A percentile compares a stretch with the other conserved stretches of the same genome.
phyloP scores from a whole-genome alignment of 1,139 yeast genomes.

The Yamadazyma taylorii region DNA sequence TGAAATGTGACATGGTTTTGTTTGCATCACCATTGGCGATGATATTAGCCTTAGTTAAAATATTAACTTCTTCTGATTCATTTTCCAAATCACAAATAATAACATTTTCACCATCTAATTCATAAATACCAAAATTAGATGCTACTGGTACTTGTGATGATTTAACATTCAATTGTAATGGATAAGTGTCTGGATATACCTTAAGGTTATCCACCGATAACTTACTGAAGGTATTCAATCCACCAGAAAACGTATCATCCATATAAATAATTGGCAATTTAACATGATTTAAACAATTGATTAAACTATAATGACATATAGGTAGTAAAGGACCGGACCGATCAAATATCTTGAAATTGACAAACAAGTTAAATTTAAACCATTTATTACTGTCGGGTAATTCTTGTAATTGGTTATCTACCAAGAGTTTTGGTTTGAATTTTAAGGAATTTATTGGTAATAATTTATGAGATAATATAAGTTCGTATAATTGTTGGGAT shows the following conservation, averaged over 20 bases:
- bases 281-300: constrained; percentile 61
- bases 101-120: constrained; percentile 12
- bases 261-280: constrained; percentile 66
- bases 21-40: constrained; percentile 12
- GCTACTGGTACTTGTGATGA: constrained; percentile 41
- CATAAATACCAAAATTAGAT: constrained; percentile 62
- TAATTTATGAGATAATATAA: constrained; percentile 53
- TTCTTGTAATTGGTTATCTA: constrained; percentile 22
- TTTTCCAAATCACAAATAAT: constrained; percentile 18
- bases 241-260: constrained; percentile 20
- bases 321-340: constrained; percentile 83
- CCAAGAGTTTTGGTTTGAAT: constrained; percentile 48
- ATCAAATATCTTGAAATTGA: constrained; percentile 75
- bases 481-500: constrained; percentile 67
- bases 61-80: constrained; percentile 18
- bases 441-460: constrained; percentile 35
- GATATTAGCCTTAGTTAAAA: constrained; percentile 14
- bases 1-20: constrained; percentile 17
- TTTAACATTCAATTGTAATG: constrained; percentile 34
- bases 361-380: constrained; percentile 59
- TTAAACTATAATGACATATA: constrained; percentile 67
- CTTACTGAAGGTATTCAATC: constrained; percentile 19
- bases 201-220: constrained; percentile 25
- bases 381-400: constrained; percentile 37
- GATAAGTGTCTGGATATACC: constrained; percentile 12